Base-by-base conservation (phyloP, 805 yeast genomes). In the Jamesozyma hellenica region DNA sequence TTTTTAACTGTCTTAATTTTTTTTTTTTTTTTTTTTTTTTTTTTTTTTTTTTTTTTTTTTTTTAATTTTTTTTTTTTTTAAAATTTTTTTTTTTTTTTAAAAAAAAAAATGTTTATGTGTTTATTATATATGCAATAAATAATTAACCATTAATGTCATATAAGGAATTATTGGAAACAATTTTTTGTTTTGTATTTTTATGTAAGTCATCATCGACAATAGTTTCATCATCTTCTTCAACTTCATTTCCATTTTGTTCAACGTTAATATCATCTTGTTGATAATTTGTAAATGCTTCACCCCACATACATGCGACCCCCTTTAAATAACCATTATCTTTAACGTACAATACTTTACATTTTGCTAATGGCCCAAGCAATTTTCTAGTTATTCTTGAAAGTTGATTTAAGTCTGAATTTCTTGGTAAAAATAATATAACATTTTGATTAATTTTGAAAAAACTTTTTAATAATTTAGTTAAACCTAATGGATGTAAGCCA, bases 231-330 rank as follows among this genome's bases (percentile, higher is more conserved):
- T 38, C 18, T n/a, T 12, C 28, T 13, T 18, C 36, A n/a, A 25
- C 35, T 32, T 21, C 35, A 7, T 28, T 18, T 4, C 4, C 16
- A 29, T n/a, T 18, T 10, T 29, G 17, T 9, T 4, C 15, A 9
- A 6, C n/a, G 13, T 12, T 16, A 17, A 16, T 30, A 6, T 15
- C 19, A 17, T 34, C 26, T 17, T 38, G 32, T 11, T 42, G 33
- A 30, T 50, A 52, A 34, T 52, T 51, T 38, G 61, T 60, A 42
- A 74, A 65, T 6, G 56, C 52, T 5, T 65, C 63, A 0, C 88
- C 88, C 76, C 82, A 77, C 33, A 77, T 67, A 27, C 74, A 79
- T 8, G 73, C 42, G 3, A 78, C 55, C 0, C 84, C 87, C 44
- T 75, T 75, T 28, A 67, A 46, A 32, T 64, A 63, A 0, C 73